phyloP scores from a whole-genome alignment of 371 early-diverging fungal species.

The Nematocida ausubeli region DNA sequence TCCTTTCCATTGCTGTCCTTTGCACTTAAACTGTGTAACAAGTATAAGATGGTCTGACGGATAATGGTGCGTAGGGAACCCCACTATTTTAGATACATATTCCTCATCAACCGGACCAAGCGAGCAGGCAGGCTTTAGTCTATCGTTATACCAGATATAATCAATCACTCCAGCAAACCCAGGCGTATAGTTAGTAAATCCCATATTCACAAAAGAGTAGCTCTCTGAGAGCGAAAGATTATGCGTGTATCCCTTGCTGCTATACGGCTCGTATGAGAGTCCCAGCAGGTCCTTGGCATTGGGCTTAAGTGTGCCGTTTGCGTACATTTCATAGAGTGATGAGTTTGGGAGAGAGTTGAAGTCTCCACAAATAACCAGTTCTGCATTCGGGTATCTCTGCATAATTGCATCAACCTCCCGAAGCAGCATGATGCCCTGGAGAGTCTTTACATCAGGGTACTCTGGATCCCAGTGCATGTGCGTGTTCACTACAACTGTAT shows the following conservation, averaged over 20 bases:
- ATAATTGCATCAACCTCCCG: conserved; percentile 75
- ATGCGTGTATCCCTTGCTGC: conserved; percentile 67
- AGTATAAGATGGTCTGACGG: conserved; percentile 74
- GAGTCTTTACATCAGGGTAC: conserved; percentile 88
- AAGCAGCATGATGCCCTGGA: conserved; percentile 86
- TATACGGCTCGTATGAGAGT: conserved; percentile 78
- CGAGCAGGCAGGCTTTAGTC: conserved; percentile 74
- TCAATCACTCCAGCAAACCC: conserved; percentile 84
- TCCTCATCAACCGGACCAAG: conserved; percentile 77
- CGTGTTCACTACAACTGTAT: conserved; percentile 79
- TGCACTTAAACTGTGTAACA: conserved; percentile 62
- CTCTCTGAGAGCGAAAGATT: conserved; percentile 63
- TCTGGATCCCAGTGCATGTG: conserved; percentile 70
- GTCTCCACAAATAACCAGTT: conserved; percentile 74
- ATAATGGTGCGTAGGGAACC: conserved; percentile 85
- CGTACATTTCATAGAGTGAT: conserved; percentile 82
- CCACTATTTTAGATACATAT: conserved; percentile 75
- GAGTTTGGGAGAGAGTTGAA: conserved; percentile 85
- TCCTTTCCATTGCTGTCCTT: conserved; percentile 31
- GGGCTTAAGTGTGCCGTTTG: conserved; percentile 65
- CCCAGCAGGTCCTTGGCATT: conserved; percentile 72
- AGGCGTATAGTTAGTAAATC: conserved; percentile 87
- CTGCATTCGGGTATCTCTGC: conserved; percentile 62
- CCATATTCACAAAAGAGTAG: conserved; percentile 72
- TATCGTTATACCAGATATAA: conserved; percentile 84